Evolutionary conservation across 2,329 filamentous ascomycete genomes (phyloP).

Genomic region (Colletotrichum paranaense): DNA sequence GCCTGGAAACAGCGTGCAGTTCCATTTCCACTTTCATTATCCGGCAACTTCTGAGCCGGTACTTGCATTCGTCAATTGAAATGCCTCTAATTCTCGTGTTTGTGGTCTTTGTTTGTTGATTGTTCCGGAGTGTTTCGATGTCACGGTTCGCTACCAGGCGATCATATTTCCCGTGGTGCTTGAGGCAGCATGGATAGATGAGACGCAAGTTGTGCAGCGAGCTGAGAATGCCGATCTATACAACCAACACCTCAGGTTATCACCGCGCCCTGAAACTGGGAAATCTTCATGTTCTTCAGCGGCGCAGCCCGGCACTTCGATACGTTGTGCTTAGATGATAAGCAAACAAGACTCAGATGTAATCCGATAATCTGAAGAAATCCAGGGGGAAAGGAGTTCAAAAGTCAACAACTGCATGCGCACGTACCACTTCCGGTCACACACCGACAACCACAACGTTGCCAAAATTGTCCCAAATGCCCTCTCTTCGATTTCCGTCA

Average conservation of each 20-base stretch:
- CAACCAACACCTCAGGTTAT: neutral
- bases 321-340: neutral
- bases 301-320: neutral
- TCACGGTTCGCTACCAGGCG: slow-evolving; percentile 1
- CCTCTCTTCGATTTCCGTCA: neutral
- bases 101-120: neutral
- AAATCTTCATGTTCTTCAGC: neutral
- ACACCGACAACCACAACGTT: neutral
- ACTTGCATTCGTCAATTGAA: neutral
- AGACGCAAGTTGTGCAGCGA: neutral
- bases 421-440: neutral
- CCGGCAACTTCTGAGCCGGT: slow-evolving; percentile 7
- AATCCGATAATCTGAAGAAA: too few species aligned
- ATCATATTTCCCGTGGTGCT: neutral
- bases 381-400: neutral
- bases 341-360: neutral
- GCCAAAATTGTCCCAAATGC: neutral
- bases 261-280: too few species aligned
- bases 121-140: neutral
- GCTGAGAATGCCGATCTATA: neutral
- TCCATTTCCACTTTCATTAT: neutral
- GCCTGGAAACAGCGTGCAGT: neutral
- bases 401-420: neutral
- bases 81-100: neutral
- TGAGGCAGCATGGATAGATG: neutral